Evolutionary conservation across 2,329 filamentous ascomycete species (phyloP), one percentile per base, ranked within the genome.

Genomic region (Trichoderma sp.): DNA sequence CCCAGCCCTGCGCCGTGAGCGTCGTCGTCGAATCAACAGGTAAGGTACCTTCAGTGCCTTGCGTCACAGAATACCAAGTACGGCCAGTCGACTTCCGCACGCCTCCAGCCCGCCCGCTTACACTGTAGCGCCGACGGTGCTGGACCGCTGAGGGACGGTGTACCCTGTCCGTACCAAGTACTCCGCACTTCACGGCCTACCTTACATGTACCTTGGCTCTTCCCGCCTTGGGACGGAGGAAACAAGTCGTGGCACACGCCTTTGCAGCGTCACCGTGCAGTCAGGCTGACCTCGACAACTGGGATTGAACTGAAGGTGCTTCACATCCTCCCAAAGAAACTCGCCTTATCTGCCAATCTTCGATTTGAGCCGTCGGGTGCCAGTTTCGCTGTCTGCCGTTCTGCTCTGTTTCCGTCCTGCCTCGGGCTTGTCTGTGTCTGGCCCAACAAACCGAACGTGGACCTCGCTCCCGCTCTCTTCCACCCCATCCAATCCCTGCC

Each of bases 181-280:
- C 59, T 44, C 57, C 30, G 45, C 48, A 45, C 12, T 44, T 26
- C 50, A 47, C 59, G 41, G 48, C 34, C n/a, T 34, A 30, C 41
- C 9, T 48, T 12, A 19, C n/a, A n/a, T n/a, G n/a, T n/a, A n/a
- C n/a, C 28, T 30, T 34, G 9, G 6, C 30, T 34, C 9, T 34
- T 34, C 30, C 30, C 30, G 30, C 30, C 30, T 3, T 34, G 30
- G 34, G 19, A 43, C 17, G 26, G 45, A 34, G 30, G 30, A 21
- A 30, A 47, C 17, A 26, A 24, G 59, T 62, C 39, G 45, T 17
- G 58, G 58, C 30, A 24, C 58, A 54, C 59, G 39, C 48, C n/a
- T 44, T 51, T 45, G 43, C 43, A 59, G 28, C 44, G 56, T 48
- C 48, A 52, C 58, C n/a, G 58, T 62, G 50, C 59, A 62, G 48